Evolutionary conservation across 2,329 filamentous ascomycete genomes (phyloP).

Genomic region (Diaporthe destruens): DNA sequence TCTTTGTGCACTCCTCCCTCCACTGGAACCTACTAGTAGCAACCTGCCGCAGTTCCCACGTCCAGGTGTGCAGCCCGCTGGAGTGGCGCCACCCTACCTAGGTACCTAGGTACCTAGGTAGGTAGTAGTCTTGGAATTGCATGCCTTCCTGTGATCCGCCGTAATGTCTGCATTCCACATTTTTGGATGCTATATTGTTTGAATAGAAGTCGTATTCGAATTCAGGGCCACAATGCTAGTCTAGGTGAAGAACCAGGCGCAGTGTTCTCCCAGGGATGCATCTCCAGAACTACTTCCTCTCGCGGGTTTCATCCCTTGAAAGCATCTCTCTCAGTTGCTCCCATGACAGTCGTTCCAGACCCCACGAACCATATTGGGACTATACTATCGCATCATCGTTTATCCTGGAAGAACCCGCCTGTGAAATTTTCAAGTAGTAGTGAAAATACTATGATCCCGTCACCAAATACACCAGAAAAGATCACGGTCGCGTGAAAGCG

Average conservation of each 20-base stretch:
- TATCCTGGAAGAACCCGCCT: not conserved
- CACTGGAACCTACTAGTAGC: too few species aligned
- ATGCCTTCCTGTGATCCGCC: not conserved
- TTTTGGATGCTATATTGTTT: not conserved
- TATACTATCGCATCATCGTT: too few species aligned
- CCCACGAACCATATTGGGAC: not conserved
- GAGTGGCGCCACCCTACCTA: too few species aligned
- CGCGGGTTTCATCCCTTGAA: not conserved
- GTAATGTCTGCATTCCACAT: too few species aligned
- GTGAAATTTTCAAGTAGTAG: not conserved
- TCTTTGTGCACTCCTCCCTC: not conserved
- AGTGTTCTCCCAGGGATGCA: not conserved
- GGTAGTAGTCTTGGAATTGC: not conserved
- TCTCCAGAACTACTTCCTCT: not conserved
- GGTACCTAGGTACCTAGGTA: too few species aligned
- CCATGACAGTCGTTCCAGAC: not conserved
- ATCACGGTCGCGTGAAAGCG: not conserved
- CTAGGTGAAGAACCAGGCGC: not conserved
- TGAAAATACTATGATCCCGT: not conserved
- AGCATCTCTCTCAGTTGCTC: slow-evolving; percentile 5
- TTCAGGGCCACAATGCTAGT: not conserved
- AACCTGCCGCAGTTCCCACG: too few species aligned
- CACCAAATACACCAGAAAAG: not conserved
- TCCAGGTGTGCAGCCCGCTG: too few species aligned
- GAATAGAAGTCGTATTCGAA: not conserved